Conservation (phyloP, 2,329 filamentous ascomycete species). For the Blastomyces percursus region DNA sequence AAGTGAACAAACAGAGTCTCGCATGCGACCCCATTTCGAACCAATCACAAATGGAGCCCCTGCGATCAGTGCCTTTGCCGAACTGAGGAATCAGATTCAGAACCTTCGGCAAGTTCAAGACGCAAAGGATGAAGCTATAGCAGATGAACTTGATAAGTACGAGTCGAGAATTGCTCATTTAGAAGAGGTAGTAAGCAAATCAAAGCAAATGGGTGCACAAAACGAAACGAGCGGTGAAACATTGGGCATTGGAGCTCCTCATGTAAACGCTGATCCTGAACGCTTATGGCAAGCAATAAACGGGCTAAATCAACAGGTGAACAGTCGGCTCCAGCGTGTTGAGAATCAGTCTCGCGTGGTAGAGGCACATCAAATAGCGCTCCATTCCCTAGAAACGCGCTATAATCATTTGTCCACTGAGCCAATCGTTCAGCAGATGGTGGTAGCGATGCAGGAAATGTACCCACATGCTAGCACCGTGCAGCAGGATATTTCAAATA, state of each 20-base stretch:
- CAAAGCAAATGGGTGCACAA: neutral
- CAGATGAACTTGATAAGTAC: conserved; percentile 5
- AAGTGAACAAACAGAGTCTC: neutral
- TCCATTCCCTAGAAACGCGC: conserved; percentile 36
- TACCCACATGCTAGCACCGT: conserved; percentile 24
- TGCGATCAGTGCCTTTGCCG: neutral
- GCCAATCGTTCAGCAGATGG: conserved; percentile 26
- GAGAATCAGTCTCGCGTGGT: neutral
- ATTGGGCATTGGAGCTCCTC: neutral
- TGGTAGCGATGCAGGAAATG: conserved; percentile 26
- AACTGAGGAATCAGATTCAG: neutral
- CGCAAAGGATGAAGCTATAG: conserved; percentile 5
- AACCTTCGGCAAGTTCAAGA: conserved; percentile 3
- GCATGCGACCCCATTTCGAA: neutral
- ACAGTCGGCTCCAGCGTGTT: neutral
- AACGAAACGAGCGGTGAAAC: neutral
- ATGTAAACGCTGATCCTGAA: neutral
- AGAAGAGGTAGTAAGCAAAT: conserved; percentile 9
- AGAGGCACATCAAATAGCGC: conserved; percentile 9
- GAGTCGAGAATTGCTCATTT: conserved; percentile 7
- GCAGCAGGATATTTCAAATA: conserved; percentile 15
- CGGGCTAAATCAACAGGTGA: neutral
- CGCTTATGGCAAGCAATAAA: neutral
- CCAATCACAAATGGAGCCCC: neutral
- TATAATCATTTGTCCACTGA: conserved; percentile 40